These are phyloP conservation scores for Hygrocybe punicea DNA, from an alignment of 768 basidiomycete genomes.

Conservation along the genomic window DNA sequence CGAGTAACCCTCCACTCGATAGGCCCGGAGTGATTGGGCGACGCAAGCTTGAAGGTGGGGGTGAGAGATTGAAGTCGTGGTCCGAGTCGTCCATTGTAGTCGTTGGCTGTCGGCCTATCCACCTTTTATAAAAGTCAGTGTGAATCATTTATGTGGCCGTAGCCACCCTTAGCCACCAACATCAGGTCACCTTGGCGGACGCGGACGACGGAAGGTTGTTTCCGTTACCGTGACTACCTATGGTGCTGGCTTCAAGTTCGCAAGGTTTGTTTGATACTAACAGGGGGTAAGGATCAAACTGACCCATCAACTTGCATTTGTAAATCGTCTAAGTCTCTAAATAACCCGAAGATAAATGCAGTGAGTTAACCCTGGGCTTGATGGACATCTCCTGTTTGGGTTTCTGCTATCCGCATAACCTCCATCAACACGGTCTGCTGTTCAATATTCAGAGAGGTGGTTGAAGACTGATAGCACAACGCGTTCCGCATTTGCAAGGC, in stretches of 20 bases:
- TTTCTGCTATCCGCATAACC: slow-evolving; percentile 63
- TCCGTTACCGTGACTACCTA: too few relatives aligned
- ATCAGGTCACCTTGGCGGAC: too few relatives aligned
- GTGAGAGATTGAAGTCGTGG: not conserved
- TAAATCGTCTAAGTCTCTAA: too few relatives aligned
- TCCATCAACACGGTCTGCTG: slow-evolving; percentile 83
- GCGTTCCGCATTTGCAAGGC: slow-evolving; percentile 75
- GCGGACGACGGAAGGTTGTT: too few relatives aligned
- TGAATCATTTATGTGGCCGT: not conserved
- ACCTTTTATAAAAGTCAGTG: too few relatives aligned
- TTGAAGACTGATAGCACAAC: slow-evolving; percentile 65
- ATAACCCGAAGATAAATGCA: too few relatives aligned
- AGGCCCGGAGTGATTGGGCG: not conserved
- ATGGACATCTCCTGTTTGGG: not conserved
- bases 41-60: not conserved
- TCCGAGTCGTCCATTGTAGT: not conserved
- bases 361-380: not conserved
- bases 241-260: too few relatives aligned
- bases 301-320: too few relatives aligned
- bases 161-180: not conserved
- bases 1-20: not conserved
- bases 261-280: too few relatives aligned
- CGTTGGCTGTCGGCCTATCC: too few relatives aligned
- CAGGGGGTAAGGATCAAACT: too few relatives aligned
- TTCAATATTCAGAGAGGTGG: slow-evolving; percentile 67